Percentiles rank a stretch among this genome's conserved stretches.
Evolutionary conservation across 495 filamentous ascomycete genomes (phyloP).

Genomic region (Apiosordaria backusii): DNA sequence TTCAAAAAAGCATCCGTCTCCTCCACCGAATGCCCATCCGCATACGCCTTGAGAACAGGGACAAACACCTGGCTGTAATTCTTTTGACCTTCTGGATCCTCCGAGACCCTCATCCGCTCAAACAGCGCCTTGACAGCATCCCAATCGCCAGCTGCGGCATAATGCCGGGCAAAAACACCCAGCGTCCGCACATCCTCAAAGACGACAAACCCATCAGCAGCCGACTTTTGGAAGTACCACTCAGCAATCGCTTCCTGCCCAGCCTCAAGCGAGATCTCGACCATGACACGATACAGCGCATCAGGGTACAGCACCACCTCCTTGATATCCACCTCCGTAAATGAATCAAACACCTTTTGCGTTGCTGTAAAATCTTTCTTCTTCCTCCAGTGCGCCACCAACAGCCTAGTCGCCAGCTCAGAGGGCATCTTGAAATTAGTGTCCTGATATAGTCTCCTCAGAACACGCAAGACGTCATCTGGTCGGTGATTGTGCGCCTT

Average conservation of each 20-base stretch:
- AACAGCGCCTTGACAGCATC: constrained; percentile 38
- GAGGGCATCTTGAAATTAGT: constrained; percentile 18
- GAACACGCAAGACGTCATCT: constrained; percentile 24
- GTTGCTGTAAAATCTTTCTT: constrained; percentile 23
- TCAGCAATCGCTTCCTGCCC: constrained; percentile 30
- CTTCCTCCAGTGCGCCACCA: constrained; percentile 32
- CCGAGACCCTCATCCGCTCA: constrained; percentile 27
- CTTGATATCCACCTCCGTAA: constrained; percentile 18
- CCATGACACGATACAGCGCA: constrained; percentile 36
- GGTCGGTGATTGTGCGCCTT: constrained; percentile 24
- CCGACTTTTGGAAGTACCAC: constrained; percentile 24
- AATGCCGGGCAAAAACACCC: constrained; percentile 37
- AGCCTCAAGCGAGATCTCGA: constrained; percentile 39
- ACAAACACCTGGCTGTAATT: constrained; percentile 36
- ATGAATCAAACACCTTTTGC: constrained; percentile 29
- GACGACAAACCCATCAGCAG: constrained; percentile 22
- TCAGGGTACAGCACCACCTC: constrained; percentile 24
- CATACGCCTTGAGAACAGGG: constrained; percentile 43
- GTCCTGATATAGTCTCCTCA: constrained; percentile 25
- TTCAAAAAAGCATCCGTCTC: constrained; percentile 44
- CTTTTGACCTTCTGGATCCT: constrained; percentile 6
- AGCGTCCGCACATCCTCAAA: constrained; percentile 28
- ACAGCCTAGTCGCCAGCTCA: constrained; percentile 35
- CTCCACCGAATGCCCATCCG: constrained; percentile 35
- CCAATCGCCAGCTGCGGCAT: constrained; percentile 48